Base-by-base conservation (phyloP, 306 rosid genomes). In the Gleditsia sinensis region DNA sequence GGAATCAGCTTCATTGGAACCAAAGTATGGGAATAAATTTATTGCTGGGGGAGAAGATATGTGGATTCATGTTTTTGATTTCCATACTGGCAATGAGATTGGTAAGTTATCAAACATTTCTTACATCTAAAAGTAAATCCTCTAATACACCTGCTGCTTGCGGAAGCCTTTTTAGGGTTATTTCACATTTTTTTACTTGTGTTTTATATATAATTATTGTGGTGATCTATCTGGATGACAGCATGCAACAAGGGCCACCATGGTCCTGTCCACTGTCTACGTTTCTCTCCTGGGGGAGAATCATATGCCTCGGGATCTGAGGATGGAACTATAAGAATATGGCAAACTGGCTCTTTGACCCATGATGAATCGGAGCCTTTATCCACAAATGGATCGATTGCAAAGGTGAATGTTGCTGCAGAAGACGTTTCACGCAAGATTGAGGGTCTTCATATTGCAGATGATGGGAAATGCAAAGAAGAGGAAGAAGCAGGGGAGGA, bases 241-340 rank as follows among this genome's bases (percentile, higher is more conserved):
- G 99, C 88, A 20, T 95, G 99, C 88, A 95, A 95, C 80, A 95
- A 92, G 85, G 99, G 99, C 61, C 99, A 95, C 83, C 99, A 95
- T 61, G 99, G 99, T 76, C 99, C 99, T 14, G 98, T 95, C 5
- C 99, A 95, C 80, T 95, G 98, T 45, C 84, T 95, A 68, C 96
- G 98, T 24, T 95, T 95, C 80, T 91, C 99, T 0, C 99, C 99
- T 3, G 98, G 97, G 33, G 99, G 99, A 71, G 99, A 95, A 84
- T 95, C 99, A 9, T 95, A 92, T 75, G 99, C 99, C 64, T 95
- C 99, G 10, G 99, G 99, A 78, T 95, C 99, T 0, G 99, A 95
- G 81, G 99, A 95, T 50, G 99, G 99, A 79, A 95, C 99, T 67
- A 90, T 95, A 45, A 90, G 99, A 86, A 95, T 95, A 82, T 95